These are phyloP conservation scores for Colletotrichum theobromicola DNA, from an alignment of 2,329 filamentous ascomycete species.

Conservation along the genomic window DNA sequence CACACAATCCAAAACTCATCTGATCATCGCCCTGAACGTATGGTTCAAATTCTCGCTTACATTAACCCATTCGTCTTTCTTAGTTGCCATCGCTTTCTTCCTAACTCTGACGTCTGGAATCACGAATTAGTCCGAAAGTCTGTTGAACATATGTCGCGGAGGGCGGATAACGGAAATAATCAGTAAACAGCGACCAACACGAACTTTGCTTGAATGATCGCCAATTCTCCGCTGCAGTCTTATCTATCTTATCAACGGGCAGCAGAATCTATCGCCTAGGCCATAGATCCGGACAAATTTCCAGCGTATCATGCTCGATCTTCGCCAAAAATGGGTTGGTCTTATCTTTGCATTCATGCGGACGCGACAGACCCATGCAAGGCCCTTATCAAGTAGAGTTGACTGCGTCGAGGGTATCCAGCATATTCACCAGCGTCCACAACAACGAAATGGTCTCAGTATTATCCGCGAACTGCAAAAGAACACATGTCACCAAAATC, in stretches of 20 bases:
- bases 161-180: no score
- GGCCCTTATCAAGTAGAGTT: not conserved
- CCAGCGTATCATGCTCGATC: not conserved
- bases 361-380: not conserved
- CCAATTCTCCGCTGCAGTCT: not conserved
- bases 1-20: not conserved
- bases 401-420: not conserved
- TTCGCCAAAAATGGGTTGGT: not conserved
- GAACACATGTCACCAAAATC: not conserved
- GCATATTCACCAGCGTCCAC: not conserved
- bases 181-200: no score
- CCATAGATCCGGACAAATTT: not conserved
- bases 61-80: not conserved
- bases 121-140: not conserved
- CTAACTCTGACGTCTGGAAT: no score
- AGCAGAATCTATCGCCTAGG: not conserved
- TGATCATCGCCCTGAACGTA: not conserved
- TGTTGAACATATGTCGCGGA: no score
- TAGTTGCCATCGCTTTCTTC: not conserved
- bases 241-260: not conserved
- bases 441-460: not conserved
- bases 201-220: no score
- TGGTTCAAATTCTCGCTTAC: not conserved
- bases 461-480: not conserved
- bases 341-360: not conserved